A percentile compares a stretch with the other conserved stretches of the same genome.
Conservation (phyloP, 176 grass and related monocot genomes). For the Oryza glumipatula region DNA sequence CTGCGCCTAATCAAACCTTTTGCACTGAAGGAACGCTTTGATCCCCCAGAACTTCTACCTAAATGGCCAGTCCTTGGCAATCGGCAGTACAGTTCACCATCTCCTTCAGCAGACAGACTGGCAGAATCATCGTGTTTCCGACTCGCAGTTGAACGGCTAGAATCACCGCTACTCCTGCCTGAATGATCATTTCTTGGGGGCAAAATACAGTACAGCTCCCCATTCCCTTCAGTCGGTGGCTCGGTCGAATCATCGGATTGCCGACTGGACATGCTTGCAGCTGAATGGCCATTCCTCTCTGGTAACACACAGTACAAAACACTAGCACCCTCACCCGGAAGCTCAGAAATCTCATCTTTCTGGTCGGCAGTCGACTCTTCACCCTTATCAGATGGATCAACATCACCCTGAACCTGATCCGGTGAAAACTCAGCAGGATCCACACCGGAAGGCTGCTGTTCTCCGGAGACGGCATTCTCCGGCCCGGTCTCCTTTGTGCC, state of each 20-base stretch:
- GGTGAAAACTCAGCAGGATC: background rate
- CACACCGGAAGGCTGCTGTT: constrained; percentile 15
- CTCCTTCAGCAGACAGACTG: background rate
- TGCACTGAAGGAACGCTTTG: constrained; percentile 39
- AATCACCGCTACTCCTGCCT: constrained; percentile 45
- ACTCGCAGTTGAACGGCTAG: constrained; percentile 42
- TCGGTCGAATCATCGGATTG: constrained; percentile 32
- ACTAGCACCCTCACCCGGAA: constrained; percentile 48
- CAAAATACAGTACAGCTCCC: constrained; percentile 70
- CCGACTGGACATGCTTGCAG: constrained; percentile 49
- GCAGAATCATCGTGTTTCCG: constrained; percentile 9
- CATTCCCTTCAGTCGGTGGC: constrained; percentile 34
- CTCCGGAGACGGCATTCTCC: background rate
- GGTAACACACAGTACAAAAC: constrained; percentile 64
- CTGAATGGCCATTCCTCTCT: constrained; percentile 17
- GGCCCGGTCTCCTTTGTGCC: background rate
- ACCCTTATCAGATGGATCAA: constrained; percentile 18
- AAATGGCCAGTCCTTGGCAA: constrained; percentile 29
- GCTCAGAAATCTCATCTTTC: constrained; percentile 38
- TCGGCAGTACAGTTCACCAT: constrained; percentile 38
- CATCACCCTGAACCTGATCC: constrained; percentile 4
- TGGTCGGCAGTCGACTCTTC: background rate
- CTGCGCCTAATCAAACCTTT: constrained; percentile 45
- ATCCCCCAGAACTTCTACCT: constrained; percentile 41
- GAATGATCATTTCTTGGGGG: constrained; percentile 52